A percentile compares a stretch with the other conserved stretches of the same genome.
Conservation (phyloP, 345 rosid genomes). For the Citrus unshiu region DNA sequence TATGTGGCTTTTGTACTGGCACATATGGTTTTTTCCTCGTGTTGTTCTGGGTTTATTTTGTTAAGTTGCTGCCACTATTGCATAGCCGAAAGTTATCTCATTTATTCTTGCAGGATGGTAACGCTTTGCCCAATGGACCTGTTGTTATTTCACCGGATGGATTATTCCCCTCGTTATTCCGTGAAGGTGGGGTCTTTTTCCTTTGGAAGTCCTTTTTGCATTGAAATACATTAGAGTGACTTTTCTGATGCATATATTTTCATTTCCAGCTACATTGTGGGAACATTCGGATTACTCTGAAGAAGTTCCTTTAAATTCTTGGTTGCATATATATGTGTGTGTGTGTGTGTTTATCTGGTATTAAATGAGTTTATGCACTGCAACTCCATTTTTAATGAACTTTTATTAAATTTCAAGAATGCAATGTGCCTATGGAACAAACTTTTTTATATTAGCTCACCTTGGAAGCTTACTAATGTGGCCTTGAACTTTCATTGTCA, state of each 20-base stretch:
- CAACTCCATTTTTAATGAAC: neutral
- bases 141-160: slow-evolving; percentile 93
- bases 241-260: neutral
- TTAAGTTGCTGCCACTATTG: neutral
- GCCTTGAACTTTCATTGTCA: neutral
- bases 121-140: slow-evolving; percentile 83
- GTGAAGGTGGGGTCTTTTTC: slow-evolving; percentile 57
- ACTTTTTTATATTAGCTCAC: neutral
- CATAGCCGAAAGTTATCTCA: slow-evolving; percentile 1
- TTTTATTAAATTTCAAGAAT: neutral
- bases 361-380: neutral
- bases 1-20: neutral
- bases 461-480: neutral
- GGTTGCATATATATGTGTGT: neutral
- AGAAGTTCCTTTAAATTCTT: neutral
- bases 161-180: slow-evolving; percentile 78
- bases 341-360: neutral
- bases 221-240: neutral
- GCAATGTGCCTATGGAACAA: neutral
- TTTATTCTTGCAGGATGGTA: slow-evolving; percentile 65
- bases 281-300: neutral
- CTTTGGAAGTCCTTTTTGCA: neutral
- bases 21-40: neutral
- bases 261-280: neutral
- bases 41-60: neutral